A percentile compares a stretch with the other conserved stretches of the same genome.
These are phyloP conservation scores for Poterioochromonas sp. DNA, from an alignment of 352 stramenopile genomes.

Conservation along the genomic window DNA sequence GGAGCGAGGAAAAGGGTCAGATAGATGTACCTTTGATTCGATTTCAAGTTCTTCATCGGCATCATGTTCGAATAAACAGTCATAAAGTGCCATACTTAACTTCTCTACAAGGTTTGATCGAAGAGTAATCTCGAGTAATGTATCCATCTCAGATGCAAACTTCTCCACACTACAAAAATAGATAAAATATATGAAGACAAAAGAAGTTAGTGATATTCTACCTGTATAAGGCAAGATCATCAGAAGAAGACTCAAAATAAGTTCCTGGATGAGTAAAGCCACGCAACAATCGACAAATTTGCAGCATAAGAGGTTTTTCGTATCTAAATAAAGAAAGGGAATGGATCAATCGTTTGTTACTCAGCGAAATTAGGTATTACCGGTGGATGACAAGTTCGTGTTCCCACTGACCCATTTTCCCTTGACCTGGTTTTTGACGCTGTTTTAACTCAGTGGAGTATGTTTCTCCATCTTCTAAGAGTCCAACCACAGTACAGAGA, in stretches of 20 bases:
- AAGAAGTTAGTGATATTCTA: not conserved
- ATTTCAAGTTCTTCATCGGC: not conserved
- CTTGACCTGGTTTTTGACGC: constrained; percentile 43
- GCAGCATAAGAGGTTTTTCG: constrained; percentile 51
- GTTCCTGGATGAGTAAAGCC: constrained; percentile 49
- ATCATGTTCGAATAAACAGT: constrained; percentile 45
- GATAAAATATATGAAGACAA: not conserved
- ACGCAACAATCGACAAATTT: constrained; percentile 48
- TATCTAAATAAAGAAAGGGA: constrained; percentile 28
- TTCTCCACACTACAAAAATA: constrained; percentile 14
- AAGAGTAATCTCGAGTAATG: constrained; percentile 48
- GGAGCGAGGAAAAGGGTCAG: too few species aligned
- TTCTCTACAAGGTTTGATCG: constrained; percentile 49
- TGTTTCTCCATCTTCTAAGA: constrained; percentile 50
- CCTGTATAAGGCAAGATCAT: constrained; percentile 39
- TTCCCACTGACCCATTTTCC: constrained; percentile 49
- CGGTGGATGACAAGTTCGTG: constrained; percentile 45
- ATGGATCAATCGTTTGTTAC: not conserved
- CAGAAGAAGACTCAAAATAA: constrained; percentile 37
- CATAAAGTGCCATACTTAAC: constrained; percentile 46
- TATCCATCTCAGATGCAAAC: constrained; percentile 22
- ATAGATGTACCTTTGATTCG: not conserved
- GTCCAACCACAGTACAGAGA: constrained; percentile 48
- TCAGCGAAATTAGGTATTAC: not conserved
- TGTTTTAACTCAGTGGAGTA: constrained; percentile 51